phyloP scores from a whole-genome alignment of 2,329 filamentous ascomycete species.

The Metarhizium rileyi region DNA sequence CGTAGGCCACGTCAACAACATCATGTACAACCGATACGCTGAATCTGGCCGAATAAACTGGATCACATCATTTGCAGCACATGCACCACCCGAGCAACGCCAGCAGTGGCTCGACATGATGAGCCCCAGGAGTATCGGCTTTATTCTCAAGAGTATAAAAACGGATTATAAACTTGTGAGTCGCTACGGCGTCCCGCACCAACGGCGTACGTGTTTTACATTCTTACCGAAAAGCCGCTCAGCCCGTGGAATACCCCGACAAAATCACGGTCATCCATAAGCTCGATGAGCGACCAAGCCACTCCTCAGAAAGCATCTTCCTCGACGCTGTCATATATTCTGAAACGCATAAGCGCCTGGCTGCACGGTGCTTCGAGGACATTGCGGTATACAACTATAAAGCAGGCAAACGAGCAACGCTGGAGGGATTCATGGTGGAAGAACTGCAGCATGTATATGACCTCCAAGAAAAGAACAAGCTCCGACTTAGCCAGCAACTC shows the following conservation, averaged over 20 bases:
- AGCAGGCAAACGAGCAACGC: conserved; percentile 23
- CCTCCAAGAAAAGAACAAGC: conserved; percentile 19
- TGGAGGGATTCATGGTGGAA: conserved; percentile 32
- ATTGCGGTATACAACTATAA: conserved; percentile 23
- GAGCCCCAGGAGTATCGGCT: conserved; percentile 53
- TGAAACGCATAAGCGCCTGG: conserved; percentile 60
- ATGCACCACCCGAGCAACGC: conserved; percentile 51
- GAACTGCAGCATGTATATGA: conserved; percentile 25
- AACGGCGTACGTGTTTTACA: background rate
- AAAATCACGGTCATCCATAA: conserved; percentile 77
- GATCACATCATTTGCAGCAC: conserved; percentile 57
- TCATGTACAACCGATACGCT: conserved; percentile 73
- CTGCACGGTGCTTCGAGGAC: conserved; percentile 61
- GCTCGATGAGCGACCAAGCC: conserved; percentile 43
- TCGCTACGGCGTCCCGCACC: too few species aligned
- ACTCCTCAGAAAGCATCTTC: conserved; percentile 38
- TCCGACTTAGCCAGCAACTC: conserved; percentile 11
- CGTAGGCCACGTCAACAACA: conserved; percentile 68
- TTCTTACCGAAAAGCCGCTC: background rate
- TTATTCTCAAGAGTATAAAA: conserved; percentile 72
- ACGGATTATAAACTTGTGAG: conserved; percentile 82
- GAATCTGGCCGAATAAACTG: conserved; percentile 76
- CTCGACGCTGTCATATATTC: conserved; percentile 61
- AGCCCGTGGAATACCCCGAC: conserved; percentile 81
- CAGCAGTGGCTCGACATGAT: conserved; percentile 60